Evolutionary conservation across 768 basidiomycete genomes (phyloP), one percentile per base, ranked within the genome.

Genomic region (Phylloporus sp.): DNA sequence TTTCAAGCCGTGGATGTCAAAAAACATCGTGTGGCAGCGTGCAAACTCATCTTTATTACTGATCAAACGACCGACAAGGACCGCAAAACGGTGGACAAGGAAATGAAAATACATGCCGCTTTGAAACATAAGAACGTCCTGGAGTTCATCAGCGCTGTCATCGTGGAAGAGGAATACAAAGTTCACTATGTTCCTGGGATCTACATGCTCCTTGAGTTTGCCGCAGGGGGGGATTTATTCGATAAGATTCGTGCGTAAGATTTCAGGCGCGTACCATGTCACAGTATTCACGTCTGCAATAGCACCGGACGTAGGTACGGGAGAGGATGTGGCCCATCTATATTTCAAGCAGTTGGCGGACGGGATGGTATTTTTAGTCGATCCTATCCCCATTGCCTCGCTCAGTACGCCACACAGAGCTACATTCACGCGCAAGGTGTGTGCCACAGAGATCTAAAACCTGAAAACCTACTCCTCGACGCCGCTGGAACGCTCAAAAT

Each of bases 391-490:
- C 38, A 20, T 49, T 51, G 24, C 22, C 31, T 34, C 44, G 45
- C 45, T 29, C 52, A 32, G 20, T 28, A 26, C 31, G 4, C 36
- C 15, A 13, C 24, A 4, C 48, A 95, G 93, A 74, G 77, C 27
- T 95, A 89, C 68, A 86, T 97, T 27, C 95, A 97, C 62, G 67
- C 63, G 8, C 83, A 91, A 71, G 97, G 97, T 3, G 88, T 99
- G 18, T 95, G 91, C 60, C 97, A 99, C 65, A 84, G 97, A 32
- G 97, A 99, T 61, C 78, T 99, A 49, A 99, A 99, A 64, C 97
- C 97, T 0, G 97, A 99, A 68, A 99, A 99, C 59, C 67, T 97
- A 16, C 80, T 99, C 3, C 79, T 99, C 0, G 87, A 93, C 53
- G 81, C 80, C 0, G 81, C 84, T 2, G 95, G 95, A 45, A 75